A percentile compares a stretch with the other conserved stretches of the same genome.
These are phyloP conservation scores for Populus nigra DNA, from an alignment of 345 rosid species.

Conservation along the genomic window DNA sequence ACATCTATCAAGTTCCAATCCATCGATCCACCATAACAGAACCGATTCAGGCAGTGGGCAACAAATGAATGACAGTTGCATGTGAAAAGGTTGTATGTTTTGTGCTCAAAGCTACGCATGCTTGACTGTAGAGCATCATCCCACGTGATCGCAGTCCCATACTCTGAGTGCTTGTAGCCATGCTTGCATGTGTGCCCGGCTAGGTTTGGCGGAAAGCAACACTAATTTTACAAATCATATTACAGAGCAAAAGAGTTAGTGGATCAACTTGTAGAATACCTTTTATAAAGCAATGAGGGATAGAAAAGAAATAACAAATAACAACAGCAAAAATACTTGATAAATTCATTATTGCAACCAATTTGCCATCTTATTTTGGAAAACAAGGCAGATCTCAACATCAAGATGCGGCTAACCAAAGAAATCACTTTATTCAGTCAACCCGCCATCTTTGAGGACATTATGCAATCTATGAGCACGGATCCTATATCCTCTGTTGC, in stretches of 20 bases:
- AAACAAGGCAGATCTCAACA: not conserved
- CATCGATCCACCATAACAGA: conserved; percentile 69
- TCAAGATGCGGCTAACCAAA: not conserved
- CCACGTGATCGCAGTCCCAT: conserved; percentile 75
- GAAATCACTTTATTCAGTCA: not conserved
- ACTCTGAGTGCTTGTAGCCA: conserved; percentile 67
- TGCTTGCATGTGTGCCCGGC: conserved; percentile 74
- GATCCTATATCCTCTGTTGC: not conserved
- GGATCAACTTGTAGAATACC: not conserved
- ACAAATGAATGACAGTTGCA: conserved; percentile 90
- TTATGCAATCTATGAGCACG: not conserved
- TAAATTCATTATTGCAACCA: not conserved
- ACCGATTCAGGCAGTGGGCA: conserved; percentile 73
- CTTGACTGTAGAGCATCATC: conserved; percentile 64
- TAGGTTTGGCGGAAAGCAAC: conserved; percentile 78
- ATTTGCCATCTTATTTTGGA: conserved; percentile 2
- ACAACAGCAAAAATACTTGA: not conserved
- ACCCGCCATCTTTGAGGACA: not conserved
- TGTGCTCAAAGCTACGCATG: conserved; percentile 58
- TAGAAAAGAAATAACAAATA: not conserved
- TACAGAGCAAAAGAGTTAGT: conserved; percentile 26
- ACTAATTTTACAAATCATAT: conserved; percentile 39
- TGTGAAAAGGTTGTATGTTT: conserved; percentile 80
- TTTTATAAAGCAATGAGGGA: not conserved
- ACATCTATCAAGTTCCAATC: conserved; percentile 86